A percentile compares a stretch with the other conserved stretches of the same genome.
These are phyloP conservation scores for Erigeron philadelphicus DNA, from an alignment of 140 eudicot genomes.

Conservation along the genomic window DNA sequence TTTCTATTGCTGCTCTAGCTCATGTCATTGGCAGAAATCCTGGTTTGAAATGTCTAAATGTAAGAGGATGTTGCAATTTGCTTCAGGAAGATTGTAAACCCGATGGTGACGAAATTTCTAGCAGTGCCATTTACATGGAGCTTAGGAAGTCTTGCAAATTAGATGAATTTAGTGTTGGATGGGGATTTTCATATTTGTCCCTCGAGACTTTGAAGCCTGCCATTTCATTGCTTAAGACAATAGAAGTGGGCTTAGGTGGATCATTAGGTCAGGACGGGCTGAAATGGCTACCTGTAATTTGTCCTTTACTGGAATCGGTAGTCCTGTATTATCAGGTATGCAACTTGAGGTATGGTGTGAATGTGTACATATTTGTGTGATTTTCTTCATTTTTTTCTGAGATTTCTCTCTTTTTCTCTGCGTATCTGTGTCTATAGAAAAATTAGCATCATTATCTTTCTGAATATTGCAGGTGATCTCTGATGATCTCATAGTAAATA, in stretches of 20 bases:
- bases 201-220: slow-evolving; percentile 52
- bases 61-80: slow-evolving; percentile 64
- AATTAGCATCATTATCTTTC: not conserved
- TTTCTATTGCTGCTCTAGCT: slow-evolving; percentile 53
- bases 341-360: not conserved
- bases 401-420: not conserved
- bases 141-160: slow-evolving; percentile 55
- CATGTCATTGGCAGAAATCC: slow-evolving; percentile 49
- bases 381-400: not conserved
- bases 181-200: slow-evolving; percentile 68
- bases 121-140: slow-evolving; percentile 30
- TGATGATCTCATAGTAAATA: slow-evolving; percentile 43
- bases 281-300: slow-evolving; percentile 39
- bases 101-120: slow-evolving; percentile 14
- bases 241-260: slow-evolving; percentile 80
- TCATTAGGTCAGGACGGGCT: slow-evolving; percentile 64
- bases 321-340: slow-evolving; percentile 77
- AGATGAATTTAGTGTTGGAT: slow-evolving; percentile 65
- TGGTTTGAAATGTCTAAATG: slow-evolving; percentile 46
- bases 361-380: not conserved
- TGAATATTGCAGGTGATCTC: slow-evolving; percentile 52
- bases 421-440: not conserved
- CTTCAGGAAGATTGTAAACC: slow-evolving; percentile 25
- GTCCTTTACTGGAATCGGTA: slow-evolving; percentile 68
- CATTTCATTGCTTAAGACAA: slow-evolving; percentile 35